phyloP scores from a whole-genome alignment of 371 early-diverging fungal species.

The Mortierella sp. region DNA sequence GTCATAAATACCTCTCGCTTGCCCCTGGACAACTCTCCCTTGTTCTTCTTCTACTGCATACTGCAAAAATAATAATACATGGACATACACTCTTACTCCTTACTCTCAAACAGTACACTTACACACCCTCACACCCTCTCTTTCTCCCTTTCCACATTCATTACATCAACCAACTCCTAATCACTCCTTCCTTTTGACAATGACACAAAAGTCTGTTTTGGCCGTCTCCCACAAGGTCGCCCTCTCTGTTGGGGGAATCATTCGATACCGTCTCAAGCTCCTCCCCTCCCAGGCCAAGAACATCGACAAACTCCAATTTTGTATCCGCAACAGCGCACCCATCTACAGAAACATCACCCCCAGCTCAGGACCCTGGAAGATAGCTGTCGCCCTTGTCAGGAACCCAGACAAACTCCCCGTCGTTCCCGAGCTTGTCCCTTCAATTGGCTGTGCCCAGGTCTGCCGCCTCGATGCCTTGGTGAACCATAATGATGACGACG shows the following conservation, averaged over 20 bases:
- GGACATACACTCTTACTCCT: too few species aligned
- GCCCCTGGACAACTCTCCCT: too few species aligned
- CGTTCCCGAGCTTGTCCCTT: conserved; percentile 37
- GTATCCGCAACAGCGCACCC: conserved; percentile 42
- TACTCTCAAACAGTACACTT: not conserved
- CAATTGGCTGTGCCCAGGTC: conserved; percentile 43
- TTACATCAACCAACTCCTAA: not conserved
- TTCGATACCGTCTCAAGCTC: conserved; percentile 47
- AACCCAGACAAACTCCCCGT: conserved; percentile 38
- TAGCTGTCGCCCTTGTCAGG: conserved; percentile 34
- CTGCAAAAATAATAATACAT: too few species aligned
- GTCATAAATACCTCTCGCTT: not conserved
- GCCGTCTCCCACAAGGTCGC: conserved; percentile 34
- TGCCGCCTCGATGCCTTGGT: conserved; percentile 35
- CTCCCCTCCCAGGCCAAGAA: conserved; percentile 12
- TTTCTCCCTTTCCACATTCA: not conserved
- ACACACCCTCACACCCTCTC: not conserved
- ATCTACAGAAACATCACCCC: conserved; percentile 44
- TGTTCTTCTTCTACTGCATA: too few species aligned
- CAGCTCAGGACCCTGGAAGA: conserved; percentile 53
- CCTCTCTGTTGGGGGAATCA: conserved; percentile 51
- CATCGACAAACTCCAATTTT: conserved; percentile 42
- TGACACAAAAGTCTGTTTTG: conserved; percentile 38
- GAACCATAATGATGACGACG: not conserved
- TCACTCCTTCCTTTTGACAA: not conserved